A percentile compares a stretch with the other conserved stretches of the same genome.
These are phyloP conservation scores for Nematocida sp. DNA, from an alignment of 371 early-diverging fungal genomes.

Conservation along the genomic window DNA sequence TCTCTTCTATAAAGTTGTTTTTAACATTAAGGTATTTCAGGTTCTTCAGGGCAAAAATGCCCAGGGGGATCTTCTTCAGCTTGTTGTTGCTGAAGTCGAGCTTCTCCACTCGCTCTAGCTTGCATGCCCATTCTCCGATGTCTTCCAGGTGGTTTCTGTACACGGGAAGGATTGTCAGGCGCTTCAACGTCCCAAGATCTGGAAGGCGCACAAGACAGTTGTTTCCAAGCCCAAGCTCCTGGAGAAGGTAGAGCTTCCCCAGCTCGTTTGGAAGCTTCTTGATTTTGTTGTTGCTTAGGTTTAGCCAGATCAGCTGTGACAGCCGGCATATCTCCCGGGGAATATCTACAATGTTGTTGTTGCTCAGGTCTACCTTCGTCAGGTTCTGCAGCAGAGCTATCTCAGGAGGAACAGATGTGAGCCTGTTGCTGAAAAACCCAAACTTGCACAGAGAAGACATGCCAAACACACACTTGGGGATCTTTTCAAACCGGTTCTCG, in stretches of 20 bases:
- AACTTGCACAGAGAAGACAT: slow-evolving; percentile 66
- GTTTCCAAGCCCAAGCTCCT: slow-evolving; percentile 70
- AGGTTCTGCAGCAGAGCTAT: slow-evolving; percentile 63
- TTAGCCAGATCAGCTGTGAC: slow-evolving; percentile 68
- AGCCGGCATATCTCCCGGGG: slow-evolving; percentile 67
- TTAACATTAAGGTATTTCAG: slow-evolving; percentile 63
- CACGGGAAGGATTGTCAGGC: slow-evolving; percentile 63
- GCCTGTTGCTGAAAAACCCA: slow-evolving; percentile 68
- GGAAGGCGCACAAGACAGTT: slow-evolving; percentile 67
- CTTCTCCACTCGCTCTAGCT: slow-evolving; percentile 60
- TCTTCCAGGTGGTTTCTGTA: slow-evolving; percentile 61
- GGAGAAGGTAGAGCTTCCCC: slow-evolving; percentile 66
- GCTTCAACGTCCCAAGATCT: slow-evolving; percentile 54
- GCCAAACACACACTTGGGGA: slow-evolving; percentile 65
- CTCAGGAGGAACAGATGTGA: slow-evolving; percentile 62
- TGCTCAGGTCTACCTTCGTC: slow-evolving; percentile 68
- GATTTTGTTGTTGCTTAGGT: slow-evolving; percentile 69
- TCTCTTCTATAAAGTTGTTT: slow-evolving; percentile 56
- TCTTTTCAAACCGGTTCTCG: slow-evolving; percentile 62
- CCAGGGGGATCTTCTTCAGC: slow-evolving; percentile 54
- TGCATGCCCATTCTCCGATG: slow-evolving; percentile 45
- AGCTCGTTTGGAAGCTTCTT: slow-evolving; percentile 66
- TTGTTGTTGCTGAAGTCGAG: slow-evolving; percentile 64
- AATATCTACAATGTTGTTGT: slow-evolving; percentile 66
- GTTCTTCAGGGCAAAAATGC: slow-evolving; percentile 43